Conservation (phyloP, 75 land plant species). For the Adiantum capillusveneris region DNA sequence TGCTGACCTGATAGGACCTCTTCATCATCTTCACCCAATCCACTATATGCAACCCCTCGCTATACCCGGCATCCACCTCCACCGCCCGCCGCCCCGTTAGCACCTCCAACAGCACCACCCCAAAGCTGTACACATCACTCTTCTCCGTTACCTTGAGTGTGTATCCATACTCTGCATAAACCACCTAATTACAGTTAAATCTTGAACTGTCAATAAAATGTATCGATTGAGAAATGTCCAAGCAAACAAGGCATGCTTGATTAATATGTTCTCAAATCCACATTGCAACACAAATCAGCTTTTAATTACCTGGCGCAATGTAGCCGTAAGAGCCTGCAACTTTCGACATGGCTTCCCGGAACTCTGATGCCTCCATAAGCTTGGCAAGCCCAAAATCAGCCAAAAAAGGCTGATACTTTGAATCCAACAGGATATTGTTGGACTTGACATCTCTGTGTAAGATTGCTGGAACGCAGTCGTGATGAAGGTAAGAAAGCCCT, state of each 20-base stretch:
- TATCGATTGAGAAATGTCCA: neutral
- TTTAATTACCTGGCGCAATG: constrained; percentile 66
- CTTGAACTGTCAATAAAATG: too few relatives aligned
- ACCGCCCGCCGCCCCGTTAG: constrained; percentile 70
- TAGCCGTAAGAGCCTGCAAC: constrained; percentile 95
- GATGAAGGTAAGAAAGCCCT: constrained; percentile 84
- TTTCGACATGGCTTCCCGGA: constrained; percentile 63
- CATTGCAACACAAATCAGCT: neutral
- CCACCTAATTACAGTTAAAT: too few relatives aligned
- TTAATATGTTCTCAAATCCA: neutral
- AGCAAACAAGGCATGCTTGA: neutral
- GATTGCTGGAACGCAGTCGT: constrained; percentile 80
- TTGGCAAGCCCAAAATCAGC: constrained; percentile 94
- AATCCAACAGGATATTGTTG: constrained; percentile 76
- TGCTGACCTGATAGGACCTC: constrained; percentile 1
- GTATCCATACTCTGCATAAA: constrained; percentile 76
- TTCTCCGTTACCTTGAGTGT: constrained; percentile 88
- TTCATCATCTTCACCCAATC: constrained; percentile 52
- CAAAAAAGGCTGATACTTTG: constrained; percentile 65
- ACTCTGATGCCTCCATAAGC: constrained; percentile 56
- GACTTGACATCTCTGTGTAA: constrained; percentile 89
- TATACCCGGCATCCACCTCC: constrained; percentile 33
- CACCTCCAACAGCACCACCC: constrained; percentile 81
- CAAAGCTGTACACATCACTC: constrained; percentile 93
- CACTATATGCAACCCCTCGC: constrained; percentile 71